Percentiles rank a stretch among this genome's conserved stretches.
Conservation (phyloP, 129 eudicot genomes). For the Pittosporum tobira region DNA sequence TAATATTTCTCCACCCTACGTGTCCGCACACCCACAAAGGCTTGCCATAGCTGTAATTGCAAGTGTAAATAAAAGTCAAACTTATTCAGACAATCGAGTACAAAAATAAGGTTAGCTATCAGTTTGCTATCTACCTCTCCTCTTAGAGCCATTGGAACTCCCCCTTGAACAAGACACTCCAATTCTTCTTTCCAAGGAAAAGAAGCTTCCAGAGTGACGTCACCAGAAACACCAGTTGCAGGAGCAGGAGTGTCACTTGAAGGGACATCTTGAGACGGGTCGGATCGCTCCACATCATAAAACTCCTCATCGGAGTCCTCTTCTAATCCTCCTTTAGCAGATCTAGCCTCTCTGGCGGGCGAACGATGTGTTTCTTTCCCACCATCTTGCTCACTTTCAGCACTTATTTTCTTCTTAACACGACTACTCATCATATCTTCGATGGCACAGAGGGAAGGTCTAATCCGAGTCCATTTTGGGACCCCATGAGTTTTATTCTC, state of each 20-base stretch:
- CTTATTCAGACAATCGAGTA: not conserved
- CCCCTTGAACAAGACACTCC: constrained; percentile 88
- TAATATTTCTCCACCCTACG: constrained; percentile 72
- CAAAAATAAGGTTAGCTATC: not conserved
- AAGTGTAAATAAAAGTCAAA: constrained; percentile 10
- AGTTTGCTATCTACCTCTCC: constrained; percentile 64
- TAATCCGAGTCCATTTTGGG: constrained; percentile 69
- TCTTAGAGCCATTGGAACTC: constrained; percentile 95
- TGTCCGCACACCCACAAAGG: constrained; percentile 86
- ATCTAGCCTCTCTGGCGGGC: constrained; percentile 35
- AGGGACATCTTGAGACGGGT: constrained; percentile 28
- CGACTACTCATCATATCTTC: constrained; percentile 82
- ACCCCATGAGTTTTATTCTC: constrained; percentile 26
- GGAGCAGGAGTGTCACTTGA: constrained; percentile 25
- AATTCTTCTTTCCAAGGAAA: constrained; percentile 71
- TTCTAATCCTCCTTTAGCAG: constrained; percentile 46
- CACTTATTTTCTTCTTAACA: constrained; percentile 46
- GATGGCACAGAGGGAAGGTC: constrained; percentile 65
- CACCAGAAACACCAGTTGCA: constrained; percentile 18
- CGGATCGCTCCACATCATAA: constrained; percentile 74
- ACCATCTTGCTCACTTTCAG: constrained; percentile 21
- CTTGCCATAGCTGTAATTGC: constrained; percentile 85
- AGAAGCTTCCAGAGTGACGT: constrained; percentile 23
- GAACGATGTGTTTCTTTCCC: constrained; percentile 22
- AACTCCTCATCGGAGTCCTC: constrained; percentile 87